These are phyloP conservation scores for Conoideocrella luteorostrata DNA, from an alignment of 2,329 filamentous ascomycete genomes.

Conservation along the genomic window DNA sequence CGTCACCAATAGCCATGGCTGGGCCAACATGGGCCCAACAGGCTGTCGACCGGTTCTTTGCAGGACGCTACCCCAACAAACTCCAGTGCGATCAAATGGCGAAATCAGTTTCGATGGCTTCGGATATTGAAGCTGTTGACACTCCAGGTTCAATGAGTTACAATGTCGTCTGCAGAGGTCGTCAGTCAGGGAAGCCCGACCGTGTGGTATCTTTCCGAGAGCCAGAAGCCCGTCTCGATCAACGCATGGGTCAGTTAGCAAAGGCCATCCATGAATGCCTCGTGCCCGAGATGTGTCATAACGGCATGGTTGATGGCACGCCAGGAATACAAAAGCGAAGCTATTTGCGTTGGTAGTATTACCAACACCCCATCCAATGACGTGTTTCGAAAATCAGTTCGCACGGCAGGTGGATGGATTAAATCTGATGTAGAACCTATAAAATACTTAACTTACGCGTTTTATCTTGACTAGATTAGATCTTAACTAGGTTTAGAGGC, in stretches of 20 bases:
- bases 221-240: neutral
- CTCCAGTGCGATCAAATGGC: slow-evolving; percentile 1
- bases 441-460: too few relatives aligned
- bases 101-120: neutral
- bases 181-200: neutral
- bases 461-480: too few relatives aligned
- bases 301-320: neutral
- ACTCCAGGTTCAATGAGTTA: neutral
- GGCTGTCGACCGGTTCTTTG: neutral
- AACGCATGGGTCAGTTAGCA: too few relatives aligned
- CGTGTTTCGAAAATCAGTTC: too few relatives aligned
- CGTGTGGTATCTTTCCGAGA: slow-evolving; percentile 1
- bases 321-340: too few relatives aligned
- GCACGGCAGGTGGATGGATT: too few relatives aligned
- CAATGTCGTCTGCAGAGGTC: neutral
- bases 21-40: neutral
- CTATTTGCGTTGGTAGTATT: too few relatives aligned
- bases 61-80: neutral
- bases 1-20: neutral
- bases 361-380: too few relatives aligned
- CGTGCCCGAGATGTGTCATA: neutral
- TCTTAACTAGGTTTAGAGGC: too few relatives aligned
- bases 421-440: too few relatives aligned
- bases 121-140: neutral
- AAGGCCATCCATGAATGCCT: neutral